These are phyloP conservation scores for Panus rudis DNA, from an alignment of 768 basidiomycete genomes.

Conservation along the genomic window DNA sequence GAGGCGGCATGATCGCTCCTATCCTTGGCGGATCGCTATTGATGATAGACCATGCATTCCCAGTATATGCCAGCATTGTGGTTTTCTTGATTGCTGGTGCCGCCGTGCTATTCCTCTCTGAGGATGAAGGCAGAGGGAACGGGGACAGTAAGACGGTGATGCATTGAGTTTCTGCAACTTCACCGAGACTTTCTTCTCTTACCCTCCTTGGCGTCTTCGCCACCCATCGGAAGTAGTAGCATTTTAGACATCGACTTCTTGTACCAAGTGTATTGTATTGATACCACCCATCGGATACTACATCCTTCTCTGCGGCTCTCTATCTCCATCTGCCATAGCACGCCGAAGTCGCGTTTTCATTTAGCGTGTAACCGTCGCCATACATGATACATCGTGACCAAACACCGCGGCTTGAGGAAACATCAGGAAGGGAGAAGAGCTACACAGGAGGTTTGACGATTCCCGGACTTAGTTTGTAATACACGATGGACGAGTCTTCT, in stretches of 20 bases:
- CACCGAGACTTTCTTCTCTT: neutral
- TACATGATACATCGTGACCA: no score
- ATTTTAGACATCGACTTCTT: no score
- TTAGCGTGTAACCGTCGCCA: no score
- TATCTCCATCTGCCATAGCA: no score
- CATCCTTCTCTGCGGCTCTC: no score
- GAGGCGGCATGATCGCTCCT: conserved; percentile 87
- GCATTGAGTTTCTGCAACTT: conserved; percentile 11
- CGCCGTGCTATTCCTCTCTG: conserved; percentile 55
- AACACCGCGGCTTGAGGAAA: no score
- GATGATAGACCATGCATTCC: conserved; percentile 57
- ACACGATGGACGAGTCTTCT: conserved; percentile 77
- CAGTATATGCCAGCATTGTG: conserved; percentile 68
- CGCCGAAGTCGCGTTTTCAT: no score
- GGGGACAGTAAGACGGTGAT: conserved; percentile 13
- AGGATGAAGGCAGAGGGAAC: conserved; percentile 36
- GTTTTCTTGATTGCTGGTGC: conserved; percentile 57
- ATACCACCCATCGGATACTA: no score
- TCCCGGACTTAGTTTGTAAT: conserved; percentile 74
- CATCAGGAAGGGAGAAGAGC: neutral
- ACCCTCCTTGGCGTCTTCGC: no score
- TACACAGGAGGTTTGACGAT: conserved; percentile 67
- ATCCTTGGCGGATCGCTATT: conserved; percentile 70
- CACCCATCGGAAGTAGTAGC: no score
- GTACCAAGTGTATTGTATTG: no score